Base-by-base conservation (phyloP, 2,329 filamentous ascomycete genomes). In the Coniochaeta prunicola region DNA sequence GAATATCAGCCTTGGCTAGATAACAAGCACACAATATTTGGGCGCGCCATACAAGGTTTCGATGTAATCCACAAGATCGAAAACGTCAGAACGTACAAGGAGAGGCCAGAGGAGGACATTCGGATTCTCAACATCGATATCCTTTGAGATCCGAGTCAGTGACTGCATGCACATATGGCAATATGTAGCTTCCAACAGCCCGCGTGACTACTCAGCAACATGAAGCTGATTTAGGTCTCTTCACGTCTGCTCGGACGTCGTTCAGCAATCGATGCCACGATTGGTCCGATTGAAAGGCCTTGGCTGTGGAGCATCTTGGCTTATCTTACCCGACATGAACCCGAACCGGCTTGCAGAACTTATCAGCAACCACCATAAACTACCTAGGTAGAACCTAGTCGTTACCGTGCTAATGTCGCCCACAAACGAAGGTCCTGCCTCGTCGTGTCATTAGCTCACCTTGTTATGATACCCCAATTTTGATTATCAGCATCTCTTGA, bases 1-100 rank as follows among this genome's bases (percentile, higher is more conserved):
- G 31, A 53, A 56, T 48, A 59, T 56, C 65, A 89, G 78, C 88
- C 92, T 6, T 99, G 94, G 94, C 76, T 99, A 57, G 94, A 99
- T 71, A 88, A 89, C 63, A 96, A 97, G 73, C 94, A 99, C 72
- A 97, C 93, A 0, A 90, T 99, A 57, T 99, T 99, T 70, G 94
- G 94, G 0, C 82, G 94, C 42, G 92, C 91, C 0, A 88, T 93
- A 38, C 89, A 92, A 70, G 94, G 94, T 0, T 77, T 97, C 70
- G 94, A 99, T 72, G 91, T 99, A 21, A 87, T 99, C 61, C 92
- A 97, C 73, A 91, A 88, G 77, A 99, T 99, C 70, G 94, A 99
- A 76, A 96, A 96, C 71, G 81, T 84, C 17, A 89, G 89, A 70
- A 92, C 92, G 4, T 87, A 89, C 73, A 87, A 87, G 78, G 96